Evolutionary conservation across 805 yeast species (phyloP).

Genomic region (Brettanomyces naardenensis): DNA sequence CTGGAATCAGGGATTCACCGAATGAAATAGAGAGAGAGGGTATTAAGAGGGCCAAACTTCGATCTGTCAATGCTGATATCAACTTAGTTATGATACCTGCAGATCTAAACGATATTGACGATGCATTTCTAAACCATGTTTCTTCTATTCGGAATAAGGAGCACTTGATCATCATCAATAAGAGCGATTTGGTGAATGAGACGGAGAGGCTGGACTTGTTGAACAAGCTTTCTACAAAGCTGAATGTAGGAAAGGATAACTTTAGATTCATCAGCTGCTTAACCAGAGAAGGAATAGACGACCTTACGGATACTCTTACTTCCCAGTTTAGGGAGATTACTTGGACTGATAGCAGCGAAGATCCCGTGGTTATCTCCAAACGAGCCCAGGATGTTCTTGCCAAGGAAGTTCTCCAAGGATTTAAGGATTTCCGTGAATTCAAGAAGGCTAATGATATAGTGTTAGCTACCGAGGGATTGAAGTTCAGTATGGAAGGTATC

Average conservation of each 20-base stretch:
- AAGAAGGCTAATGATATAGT: conserved; percentile 60
- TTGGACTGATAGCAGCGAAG: conserved; percentile 35
- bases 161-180: conserved; percentile 45
- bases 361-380: conserved; percentile 66
- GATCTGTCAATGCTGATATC: conserved; percentile 55
- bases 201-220: conserved; percentile 12
- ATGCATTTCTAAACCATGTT: conserved; percentile 34
- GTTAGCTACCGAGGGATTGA: conserved; percentile 69
- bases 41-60: conserved; percentile 62
- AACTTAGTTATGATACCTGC: conserved; percentile 56
- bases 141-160: conserved; percentile 18
- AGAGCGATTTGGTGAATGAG: conserved; percentile 38
- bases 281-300: conserved; percentile 39
- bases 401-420: conserved; percentile 72
- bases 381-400: conserved; percentile 67
- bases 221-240: conserved; percentile 11
- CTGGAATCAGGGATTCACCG: conserved; percentile 61
- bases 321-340: conserved; percentile 41
- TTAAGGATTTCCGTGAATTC: conserved; percentile 51
- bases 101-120: conserved; percentile 22
- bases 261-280: conserved; percentile 56
- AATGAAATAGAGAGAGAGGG: conserved; percentile 58
- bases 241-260: conserved; percentile 19
- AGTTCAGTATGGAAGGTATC: conserved; percentile 72
- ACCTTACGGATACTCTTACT: conserved; percentile 36